Evolutionary conservation across 441 rosid genomes (phyloP).

Genomic region (Erysimum cheiri): DNA sequence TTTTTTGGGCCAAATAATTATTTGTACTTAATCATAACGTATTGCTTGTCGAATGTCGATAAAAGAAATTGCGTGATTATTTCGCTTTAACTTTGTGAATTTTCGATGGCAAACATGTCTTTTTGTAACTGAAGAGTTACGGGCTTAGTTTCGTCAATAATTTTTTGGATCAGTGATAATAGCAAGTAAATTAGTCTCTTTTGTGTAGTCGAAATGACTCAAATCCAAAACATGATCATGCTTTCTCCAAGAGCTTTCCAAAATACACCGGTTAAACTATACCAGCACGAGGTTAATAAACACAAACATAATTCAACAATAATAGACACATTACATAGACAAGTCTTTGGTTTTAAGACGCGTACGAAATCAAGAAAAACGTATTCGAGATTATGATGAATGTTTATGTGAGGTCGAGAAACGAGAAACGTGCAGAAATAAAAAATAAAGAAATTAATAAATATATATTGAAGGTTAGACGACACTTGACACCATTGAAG

Average conservation of each 20-base stretch:
- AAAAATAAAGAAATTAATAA: not conserved
- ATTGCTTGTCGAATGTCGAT: not conserved
- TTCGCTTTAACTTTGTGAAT: not conserved
- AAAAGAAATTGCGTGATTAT: not conserved
- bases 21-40: not conserved
- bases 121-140: not conserved
- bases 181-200: not conserved
- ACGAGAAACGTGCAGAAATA: conserved; percentile 24
- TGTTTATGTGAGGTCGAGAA: conserved; percentile 29
- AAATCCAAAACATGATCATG: not conserved
- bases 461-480: conserved; percentile 27
- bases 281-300: not conserved
- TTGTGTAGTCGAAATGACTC: not conserved
- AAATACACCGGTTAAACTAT: not conserved
- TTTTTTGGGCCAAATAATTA: too few species aligned
- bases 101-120: not conserved
- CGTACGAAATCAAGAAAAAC: not conserved
- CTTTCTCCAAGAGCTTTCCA: not conserved
- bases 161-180: not conserved
- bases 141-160: not conserved
- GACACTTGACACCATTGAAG: conserved; percentile 36
- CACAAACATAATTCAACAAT: not conserved
- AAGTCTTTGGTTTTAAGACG: not conserved
- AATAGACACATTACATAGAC: not conserved
- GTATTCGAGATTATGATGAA: conserved; percentile 9